These are phyloP conservation scores for Lyophyllum shimeji DNA, from an alignment of 768 basidiomycete genomes.

Conservation along the genomic window DNA sequence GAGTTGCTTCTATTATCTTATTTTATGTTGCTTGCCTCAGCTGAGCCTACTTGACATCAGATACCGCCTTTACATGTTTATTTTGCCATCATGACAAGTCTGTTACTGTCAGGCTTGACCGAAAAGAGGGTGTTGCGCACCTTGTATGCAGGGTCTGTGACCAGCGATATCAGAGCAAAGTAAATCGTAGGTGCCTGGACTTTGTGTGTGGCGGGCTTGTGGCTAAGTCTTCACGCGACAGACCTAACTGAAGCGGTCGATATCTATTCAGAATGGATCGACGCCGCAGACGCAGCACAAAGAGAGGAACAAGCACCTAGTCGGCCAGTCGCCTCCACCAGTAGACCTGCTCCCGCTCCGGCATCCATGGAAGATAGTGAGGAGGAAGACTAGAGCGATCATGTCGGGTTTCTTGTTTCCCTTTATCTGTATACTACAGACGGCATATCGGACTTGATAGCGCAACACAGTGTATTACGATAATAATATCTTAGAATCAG, in stretches of 20 bases:
- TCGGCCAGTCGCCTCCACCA: conserved; percentile 58
- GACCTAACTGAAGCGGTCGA: conserved; percentile 87
- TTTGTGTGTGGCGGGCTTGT: conserved; percentile 5
- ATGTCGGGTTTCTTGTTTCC: conserved; percentile 1
- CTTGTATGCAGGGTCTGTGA: conserved; percentile 84
- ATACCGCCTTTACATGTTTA: conserved; percentile 81
- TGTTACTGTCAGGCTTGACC: conserved; percentile 80
- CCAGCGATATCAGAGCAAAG: conserved; percentile 85
- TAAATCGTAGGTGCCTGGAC: conserved; percentile 59
- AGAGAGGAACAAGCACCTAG: conserved; percentile 53
- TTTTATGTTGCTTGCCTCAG: neutral
- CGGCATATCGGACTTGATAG: conserved; percentile 16
- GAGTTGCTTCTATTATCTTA: conserved; percentile 22
- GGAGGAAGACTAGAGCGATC: conserved; percentile 36
- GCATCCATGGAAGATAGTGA: conserved; percentile 51
- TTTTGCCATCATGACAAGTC: conserved; percentile 92
- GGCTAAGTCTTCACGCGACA: conserved; percentile 27
- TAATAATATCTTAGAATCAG: conserved; percentile 8
- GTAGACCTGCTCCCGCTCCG: conserved; percentile 46
- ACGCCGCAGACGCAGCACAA: conserved; percentile 83
- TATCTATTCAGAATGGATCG: conserved; percentile 91
- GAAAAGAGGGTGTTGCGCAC: conserved; percentile 82
- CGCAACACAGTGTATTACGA: conserved; percentile 10
- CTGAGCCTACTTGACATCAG: conserved; percentile 34
- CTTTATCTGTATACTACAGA: conserved; percentile 14